These are phyloP conservation scores for Microthlaspi erraticum DNA, from an alignment of 345 rosid genomes.

Conservation along the genomic window DNA sequence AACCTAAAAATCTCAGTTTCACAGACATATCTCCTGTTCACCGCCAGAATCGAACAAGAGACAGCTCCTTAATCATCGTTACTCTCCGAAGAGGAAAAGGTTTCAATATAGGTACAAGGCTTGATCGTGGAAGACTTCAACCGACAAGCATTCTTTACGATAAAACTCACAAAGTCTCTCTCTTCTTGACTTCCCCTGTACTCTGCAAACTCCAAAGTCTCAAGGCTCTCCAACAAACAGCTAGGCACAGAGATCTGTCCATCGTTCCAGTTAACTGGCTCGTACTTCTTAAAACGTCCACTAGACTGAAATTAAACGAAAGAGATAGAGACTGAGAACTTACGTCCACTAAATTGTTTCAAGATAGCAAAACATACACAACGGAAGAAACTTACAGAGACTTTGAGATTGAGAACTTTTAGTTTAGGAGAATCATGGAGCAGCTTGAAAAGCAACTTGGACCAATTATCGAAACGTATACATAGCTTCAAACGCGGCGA, in stretches of 20 bases:
- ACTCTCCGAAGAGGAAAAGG: too few species aligned
- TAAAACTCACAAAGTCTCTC: conserved; percentile 24
- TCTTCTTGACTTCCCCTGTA: conserved; percentile 21
- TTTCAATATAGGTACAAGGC: too few species aligned
- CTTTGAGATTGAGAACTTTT: neutral
- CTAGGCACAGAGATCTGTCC: neutral
- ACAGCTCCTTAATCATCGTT: too few species aligned
- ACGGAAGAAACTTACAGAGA: conserved; percentile 4
- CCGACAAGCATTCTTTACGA: conserved; percentile 14
- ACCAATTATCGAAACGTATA: conserved; percentile 6
- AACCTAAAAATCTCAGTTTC: too few species aligned
- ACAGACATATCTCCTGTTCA: too few species aligned
- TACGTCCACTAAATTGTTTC: too few species aligned
- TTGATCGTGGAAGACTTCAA: conserved; percentile 11
- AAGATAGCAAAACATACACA: neutral
- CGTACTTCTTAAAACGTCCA: conserved; percentile 2
- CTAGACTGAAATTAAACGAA: neutral
- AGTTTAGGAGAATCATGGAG: conserved; percentile 11
- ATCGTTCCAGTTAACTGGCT: neutral
- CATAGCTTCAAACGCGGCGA: conserved; percentile 6
- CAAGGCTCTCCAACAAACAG: conserved; percentile 28
- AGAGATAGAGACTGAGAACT: too few species aligned
- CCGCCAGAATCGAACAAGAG: too few species aligned
- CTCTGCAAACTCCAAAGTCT: conserved; percentile 15
- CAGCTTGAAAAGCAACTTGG: conserved; percentile 10